These are phyloP conservation scores for Cinchona pubescens DNA, from an alignment of 257 asterid species.

Conservation along the genomic window DNA sequence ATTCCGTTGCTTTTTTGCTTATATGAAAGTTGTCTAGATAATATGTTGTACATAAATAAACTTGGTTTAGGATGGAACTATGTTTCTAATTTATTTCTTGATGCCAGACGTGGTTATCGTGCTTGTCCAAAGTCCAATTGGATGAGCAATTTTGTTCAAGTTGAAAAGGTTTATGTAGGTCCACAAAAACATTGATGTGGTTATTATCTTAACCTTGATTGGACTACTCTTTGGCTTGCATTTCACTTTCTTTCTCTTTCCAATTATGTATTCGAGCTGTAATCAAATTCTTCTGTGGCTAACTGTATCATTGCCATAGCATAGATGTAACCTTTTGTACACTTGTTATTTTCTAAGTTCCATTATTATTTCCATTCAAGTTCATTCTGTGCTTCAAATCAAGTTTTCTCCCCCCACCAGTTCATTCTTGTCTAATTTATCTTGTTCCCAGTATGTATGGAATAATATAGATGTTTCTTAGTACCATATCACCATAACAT, in stretches of 20 bases:
- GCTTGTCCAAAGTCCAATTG: not conserved
- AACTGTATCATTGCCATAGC: not conserved
- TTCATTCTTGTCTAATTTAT: too few relatives aligned
- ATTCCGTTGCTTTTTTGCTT: not conserved
- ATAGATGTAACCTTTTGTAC: not conserved
- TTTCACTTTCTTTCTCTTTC: not conserved
- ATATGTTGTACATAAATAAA: not conserved
- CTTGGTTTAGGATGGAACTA: not conserved
- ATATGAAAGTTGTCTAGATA: not conserved
- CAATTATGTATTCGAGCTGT: not conserved
- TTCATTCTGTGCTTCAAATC: constrained; percentile 6
- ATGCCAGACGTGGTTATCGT: not conserved
- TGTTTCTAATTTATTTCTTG: not conserved
- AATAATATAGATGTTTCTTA: not conserved
- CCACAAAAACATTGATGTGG: not conserved
- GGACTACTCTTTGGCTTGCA: not conserved
- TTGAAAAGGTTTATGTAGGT: not conserved
- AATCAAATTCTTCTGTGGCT: not conserved
- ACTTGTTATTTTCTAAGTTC: not conserved
- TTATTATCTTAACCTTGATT: not conserved
- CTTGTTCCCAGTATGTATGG: not conserved
- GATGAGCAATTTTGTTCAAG: not conserved
- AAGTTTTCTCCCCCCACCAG: not conserved
- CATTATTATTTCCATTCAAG: not conserved
- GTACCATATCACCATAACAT: not conserved